These are phyloP conservation scores for Kregervanrija delftensis DNA, from an alignment of 805 yeast species.

Conservation along the genomic window DNA sequence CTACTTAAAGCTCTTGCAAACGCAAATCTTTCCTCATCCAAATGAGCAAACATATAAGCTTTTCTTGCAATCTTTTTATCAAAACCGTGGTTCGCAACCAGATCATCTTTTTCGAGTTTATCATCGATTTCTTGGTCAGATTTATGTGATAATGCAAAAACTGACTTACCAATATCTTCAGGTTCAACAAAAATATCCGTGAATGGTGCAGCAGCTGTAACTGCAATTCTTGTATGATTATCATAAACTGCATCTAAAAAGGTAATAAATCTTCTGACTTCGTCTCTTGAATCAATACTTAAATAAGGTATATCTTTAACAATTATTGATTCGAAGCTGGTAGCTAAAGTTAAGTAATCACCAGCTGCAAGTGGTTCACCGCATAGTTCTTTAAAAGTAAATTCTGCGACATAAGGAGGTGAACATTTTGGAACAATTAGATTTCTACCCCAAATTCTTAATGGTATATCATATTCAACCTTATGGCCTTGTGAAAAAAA, in stretches of 20 bases:
- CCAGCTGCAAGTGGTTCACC: constrained; percentile 89
- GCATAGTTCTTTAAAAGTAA: constrained; percentile 79
- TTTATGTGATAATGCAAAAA: constrained; percentile 31
- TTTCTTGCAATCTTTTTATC: constrained; percentile 63
- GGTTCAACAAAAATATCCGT: constrained; percentile 82
- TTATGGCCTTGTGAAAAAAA: constrained; percentile 64
- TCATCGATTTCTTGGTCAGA: constrained; percentile 22
- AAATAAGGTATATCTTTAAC: constrained; percentile 89
- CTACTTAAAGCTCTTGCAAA: constrained; percentile 92
- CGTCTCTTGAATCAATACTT: constrained; percentile 70
- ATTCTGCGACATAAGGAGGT: constrained; percentile 81
- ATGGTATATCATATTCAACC: constrained; percentile 28
- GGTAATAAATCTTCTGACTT: constrained; percentile 86
- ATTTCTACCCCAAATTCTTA: constrained; percentile 84
- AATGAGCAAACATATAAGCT: constrained; percentile 65
- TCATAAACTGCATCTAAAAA: constrained; percentile 95
- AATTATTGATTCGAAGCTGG: constrained; percentile 68
- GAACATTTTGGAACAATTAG: constrained; percentile 69
- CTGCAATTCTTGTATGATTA: constrained; percentile 79
- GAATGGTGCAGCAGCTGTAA: constrained; percentile 83
- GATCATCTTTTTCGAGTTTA: constrained; percentile 41
- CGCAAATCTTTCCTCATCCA: constrained; percentile 95
- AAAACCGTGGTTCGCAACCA: constrained; percentile 73
- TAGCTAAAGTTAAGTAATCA: constrained; percentile 81
- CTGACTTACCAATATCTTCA: constrained; percentile 44